Percentiles rank a stretch among this genome's conserved stretches.
These are phyloP conservation scores for Talaromyces sp. DNA, from an alignment of 2,329 filamentous ascomycete species.

Conservation along the genomic window DNA sequence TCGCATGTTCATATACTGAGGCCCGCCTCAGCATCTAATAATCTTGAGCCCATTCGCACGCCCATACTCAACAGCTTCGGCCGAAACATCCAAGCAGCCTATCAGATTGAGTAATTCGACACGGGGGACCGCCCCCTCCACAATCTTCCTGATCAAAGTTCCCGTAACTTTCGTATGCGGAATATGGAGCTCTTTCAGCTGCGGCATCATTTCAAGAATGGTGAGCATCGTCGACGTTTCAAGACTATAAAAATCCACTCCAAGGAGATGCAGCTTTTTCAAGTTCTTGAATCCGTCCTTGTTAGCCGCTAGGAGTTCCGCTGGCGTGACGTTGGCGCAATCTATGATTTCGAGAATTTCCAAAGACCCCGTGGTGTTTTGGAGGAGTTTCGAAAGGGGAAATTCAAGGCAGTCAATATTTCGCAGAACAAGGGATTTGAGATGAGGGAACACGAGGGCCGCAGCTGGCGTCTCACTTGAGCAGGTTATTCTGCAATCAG, in stretches of 20 bases:
- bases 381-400: neutral
- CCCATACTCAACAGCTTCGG: slow-evolving; percentile 37
- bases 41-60: slow-evolving; percentile 24
- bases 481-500: neutral
- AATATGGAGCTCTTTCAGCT: slow-evolving; percentile 36
- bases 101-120: slow-evolving; percentile 31
- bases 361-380: neutral
- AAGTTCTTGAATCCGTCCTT: slow-evolving; percentile 22
- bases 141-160: slow-evolving; percentile 34
- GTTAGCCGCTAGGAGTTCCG: neutral
- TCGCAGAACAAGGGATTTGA: slow-evolving; percentile 25
- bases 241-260: slow-evolving; percentile 25
- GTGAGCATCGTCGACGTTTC: slow-evolving; percentile 27
- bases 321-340: neutral
- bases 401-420: slow-evolving; percentile 12
- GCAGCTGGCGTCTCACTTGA: neutral
- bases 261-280: slow-evolving; percentile 32
- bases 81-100: slow-evolving; percentile 33
- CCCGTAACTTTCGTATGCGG: slow-evolving; percentile 38
- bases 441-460: slow-evolving; percentile 31
- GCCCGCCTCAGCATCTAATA: slow-evolving; percentile 15
- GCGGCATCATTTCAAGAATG: slow-evolving; percentile 27
- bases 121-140: slow-evolving; percentile 1
- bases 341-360: slow-evolving; percentile 10
- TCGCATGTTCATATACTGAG: neutral